Evolutionary conservation across 176 grass and related monocot genomes (phyloP), one percentile per base, ranked within the genome.

Genomic region (Oropetium thomaeum): DNA sequence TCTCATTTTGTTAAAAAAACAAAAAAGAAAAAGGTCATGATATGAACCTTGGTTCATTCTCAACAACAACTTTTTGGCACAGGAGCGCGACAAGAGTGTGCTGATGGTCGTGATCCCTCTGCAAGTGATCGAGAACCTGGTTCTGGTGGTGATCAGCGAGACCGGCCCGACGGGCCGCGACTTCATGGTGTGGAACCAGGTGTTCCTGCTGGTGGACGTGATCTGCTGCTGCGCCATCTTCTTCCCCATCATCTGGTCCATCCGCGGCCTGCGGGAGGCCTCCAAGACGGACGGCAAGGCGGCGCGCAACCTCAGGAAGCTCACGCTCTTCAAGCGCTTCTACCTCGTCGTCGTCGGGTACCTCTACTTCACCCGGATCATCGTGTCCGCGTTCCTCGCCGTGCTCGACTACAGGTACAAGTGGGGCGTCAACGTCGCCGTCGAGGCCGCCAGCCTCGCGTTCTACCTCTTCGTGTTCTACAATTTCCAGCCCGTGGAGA

Each of bases 311-410:
- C 86, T 92, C n/a, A 5, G 64, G 35, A 92, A 92, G 82, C 90
- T 92, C 74, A 86, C 59, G 39, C 90, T 92, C 65, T 92, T 92
- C 82, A 92, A 83, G 82, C 70, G 81, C 41, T 92, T 92, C 86
- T 92, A 88, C 75, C 5, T 92, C 2, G 82, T 88, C 2, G 86
- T 92, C 35, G 79, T 92, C 34, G 74, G 79, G 11, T 92, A 92
- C 64, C 90, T 92, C 48, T 92, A 88, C 75, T 88, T 92, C 82
- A 88, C 86, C 13, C 53, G 79, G 51, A 88, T 92, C 66, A 51
- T 83, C 41, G 70, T 69, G 0, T 79, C 86, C 3, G 82, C 82
- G 7, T 77, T 88, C 47, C 69, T 78, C 23, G 60, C 82, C 0
- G 2, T 88, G 70, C 82, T 92, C 65, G 70, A 3, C 67, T 88